phyloP scores from a whole-genome alignment of 495 filamentous ascomycete species.

The Daldinia caldariorum region DNA sequence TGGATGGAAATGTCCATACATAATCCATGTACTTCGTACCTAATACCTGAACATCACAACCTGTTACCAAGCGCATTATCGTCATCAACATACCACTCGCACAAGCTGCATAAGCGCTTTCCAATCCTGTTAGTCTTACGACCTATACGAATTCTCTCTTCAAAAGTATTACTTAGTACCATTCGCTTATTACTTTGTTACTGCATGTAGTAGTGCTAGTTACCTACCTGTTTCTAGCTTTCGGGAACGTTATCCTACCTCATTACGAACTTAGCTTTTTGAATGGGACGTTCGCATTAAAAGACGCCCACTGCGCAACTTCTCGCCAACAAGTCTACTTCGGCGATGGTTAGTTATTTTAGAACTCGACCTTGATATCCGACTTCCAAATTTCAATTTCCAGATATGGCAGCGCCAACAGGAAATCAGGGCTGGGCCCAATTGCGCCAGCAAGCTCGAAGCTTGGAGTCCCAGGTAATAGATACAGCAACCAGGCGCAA shows the following conservation, averaged over 20 bases:
- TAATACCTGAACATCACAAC: background rate
- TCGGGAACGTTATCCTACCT: conserved; percentile 1
- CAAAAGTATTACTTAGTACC: background rate
- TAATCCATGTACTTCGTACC: background rate
- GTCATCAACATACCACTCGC: conserved; percentile 22
- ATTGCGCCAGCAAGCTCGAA: conserved; percentile 90
- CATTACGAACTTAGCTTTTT: conserved; percentile 13
- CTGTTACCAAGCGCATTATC: conserved; percentile 9
- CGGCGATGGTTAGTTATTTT: conserved; percentile 16
- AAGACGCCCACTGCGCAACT: conserved; percentile 19
- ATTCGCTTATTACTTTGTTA: background rate
- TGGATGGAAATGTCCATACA: background rate
- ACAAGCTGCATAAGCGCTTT: conserved; percentile 1
- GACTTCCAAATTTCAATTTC: conserved; percentile 2
- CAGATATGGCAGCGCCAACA: conserved; percentile 74
- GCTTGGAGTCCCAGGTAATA: conserved; percentile 90
- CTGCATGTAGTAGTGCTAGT: background rate
- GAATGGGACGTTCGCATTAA: conserved; percentile 17
- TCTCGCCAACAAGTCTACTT: background rate
- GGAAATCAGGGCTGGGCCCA: conserved; percentile 89
- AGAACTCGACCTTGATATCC: conserved; percentile 16
- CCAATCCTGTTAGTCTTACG: background rate
- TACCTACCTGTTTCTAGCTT: background rate
- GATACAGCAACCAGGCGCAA: background rate
- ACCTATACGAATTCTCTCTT: background rate